These are phyloP conservation scores for Colletotrichum simmondsii DNA, from an alignment of 2,329 filamentous ascomycete species.

Conservation along the genomic window DNA sequence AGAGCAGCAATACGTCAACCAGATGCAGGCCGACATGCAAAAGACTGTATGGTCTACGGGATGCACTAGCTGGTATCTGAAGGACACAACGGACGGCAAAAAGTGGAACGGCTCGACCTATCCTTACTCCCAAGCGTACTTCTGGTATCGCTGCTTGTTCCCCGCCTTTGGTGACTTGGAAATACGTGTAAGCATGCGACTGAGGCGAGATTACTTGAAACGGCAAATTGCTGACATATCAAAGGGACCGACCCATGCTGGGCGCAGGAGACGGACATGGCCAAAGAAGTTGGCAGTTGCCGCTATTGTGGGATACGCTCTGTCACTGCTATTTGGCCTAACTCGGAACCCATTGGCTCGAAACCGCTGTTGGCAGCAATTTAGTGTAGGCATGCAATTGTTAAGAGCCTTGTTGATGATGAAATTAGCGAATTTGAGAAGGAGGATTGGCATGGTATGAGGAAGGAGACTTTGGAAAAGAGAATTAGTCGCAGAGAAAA, in stretches of 20 bases:
- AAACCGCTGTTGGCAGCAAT: not conserved
- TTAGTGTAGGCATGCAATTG: not conserved
- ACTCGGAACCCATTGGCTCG: not conserved
- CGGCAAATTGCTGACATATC: not conserved
- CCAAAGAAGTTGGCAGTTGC: not conserved
- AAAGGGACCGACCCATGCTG: not conserved
- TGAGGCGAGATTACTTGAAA: too few species aligned
- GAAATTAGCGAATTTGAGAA: not conserved
- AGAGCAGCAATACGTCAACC: constrained; percentile 45
- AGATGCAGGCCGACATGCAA: constrained; percentile 45
- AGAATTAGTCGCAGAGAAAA: not conserved
- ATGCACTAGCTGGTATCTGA: constrained; percentile 51
- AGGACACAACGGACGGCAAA: constrained; percentile 37
- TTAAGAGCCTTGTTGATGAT: not conserved
- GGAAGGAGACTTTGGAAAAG: not conserved
- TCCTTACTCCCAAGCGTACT: constrained; percentile 47
- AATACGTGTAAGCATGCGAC: constrained; percentile 42
- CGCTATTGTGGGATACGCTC: not conserved
- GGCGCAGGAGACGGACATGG: not conserved
- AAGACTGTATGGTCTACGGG: constrained; percentile 45
- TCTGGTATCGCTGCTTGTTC: constrained; percentile 50
- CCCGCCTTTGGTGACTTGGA: constrained; percentile 45
- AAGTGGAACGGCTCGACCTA: constrained; percentile 49
- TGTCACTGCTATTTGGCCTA: not conserved
- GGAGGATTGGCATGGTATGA: not conserved